Base-by-base conservation (phyloP, 768 basidiomycete species). In the Dioszegia aurantiaca region DNA sequence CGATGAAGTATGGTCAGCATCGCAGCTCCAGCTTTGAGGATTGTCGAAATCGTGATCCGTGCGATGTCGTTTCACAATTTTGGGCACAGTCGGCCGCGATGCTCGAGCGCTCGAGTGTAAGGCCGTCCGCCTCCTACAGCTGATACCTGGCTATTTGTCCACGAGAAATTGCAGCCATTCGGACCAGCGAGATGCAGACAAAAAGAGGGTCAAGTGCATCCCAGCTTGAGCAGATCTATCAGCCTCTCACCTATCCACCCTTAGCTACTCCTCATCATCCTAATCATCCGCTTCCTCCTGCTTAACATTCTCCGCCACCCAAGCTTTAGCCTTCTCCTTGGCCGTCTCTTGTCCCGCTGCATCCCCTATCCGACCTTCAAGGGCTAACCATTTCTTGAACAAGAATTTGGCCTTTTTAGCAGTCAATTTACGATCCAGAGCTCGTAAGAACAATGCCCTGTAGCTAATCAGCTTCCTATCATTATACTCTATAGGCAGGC, bases 301-400 rank as follows among this genome's bases (percentile, higher is more conserved):
- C 45, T 59, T 37, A 26, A 62, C 63, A 59, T 76, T 70, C 14
- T 55, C 63, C 60, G 63, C 30, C 3, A 78, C 76, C 91, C 91
- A 99, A 76, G 90, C 91, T 40, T 91, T 79, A 12, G 95, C 95
- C 73, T 87, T 89, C 64, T 84, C 80, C 80, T 97, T 99, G 44
- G 95, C 93, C 44, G 74, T 73, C 28, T 83, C 82, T 26, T 84
- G 86, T 19, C 92, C 91, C 41, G 86, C 86, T 59, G 88, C 89
- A 67, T 95, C 89, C 3, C 94, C 95, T 58, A 92, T 78, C 64
- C 84, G 83, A 65, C 83, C 84, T 76, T 98, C 95, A 37, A 95
- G 77, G 59, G 86, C 86, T 30, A 98, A 80, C 90, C 93, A 95
- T 77, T 97, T 97, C 79, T 99, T 99, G 83, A 99, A 98, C 77